These are phyloP conservation scores for Neotropicomus parvogracilis DNA, from an alignment of 1,284 basidiomycete species.

Conservation along the genomic window DNA sequence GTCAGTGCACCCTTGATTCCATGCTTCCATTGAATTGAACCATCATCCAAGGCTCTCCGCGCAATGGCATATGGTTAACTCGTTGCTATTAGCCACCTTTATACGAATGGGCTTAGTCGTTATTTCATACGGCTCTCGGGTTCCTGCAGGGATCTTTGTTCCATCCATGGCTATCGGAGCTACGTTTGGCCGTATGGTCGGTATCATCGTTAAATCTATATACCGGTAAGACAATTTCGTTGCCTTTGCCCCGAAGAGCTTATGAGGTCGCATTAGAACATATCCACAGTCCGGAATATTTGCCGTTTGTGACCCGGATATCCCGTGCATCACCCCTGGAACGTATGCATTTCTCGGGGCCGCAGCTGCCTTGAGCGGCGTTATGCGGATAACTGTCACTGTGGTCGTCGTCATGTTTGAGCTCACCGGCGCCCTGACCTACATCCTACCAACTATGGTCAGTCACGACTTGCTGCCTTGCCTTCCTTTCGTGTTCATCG, in stretches of 20 bases:
- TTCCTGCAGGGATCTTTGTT: slow-evolving; percentile 96
- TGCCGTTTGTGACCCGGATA: slow-evolving; percentile 84
- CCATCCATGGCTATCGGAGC: slow-evolving; percentile 98
- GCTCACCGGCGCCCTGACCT: slow-evolving; percentile 96
- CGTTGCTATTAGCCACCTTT: slow-evolving; percentile 87
- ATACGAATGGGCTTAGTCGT: slow-evolving; percentile 86
- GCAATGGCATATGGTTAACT: slow-evolving; percentile 95
- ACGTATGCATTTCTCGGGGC: slow-evolving; percentile 96
- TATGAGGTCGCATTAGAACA: slow-evolving; percentile 47
- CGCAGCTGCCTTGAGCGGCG: slow-evolving; percentile 90
- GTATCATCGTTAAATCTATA: slow-evolving; percentile 91
- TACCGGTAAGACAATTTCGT: slow-evolving; percentile 58
- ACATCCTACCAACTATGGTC: slow-evolving; percentile 98
- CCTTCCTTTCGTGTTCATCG: slow-evolving; percentile 1
- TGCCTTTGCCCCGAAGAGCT: neutral
- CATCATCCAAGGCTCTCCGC: slow-evolving; percentile 61
- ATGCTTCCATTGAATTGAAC: slow-evolving; percentile 14
- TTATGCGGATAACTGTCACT: slow-evolving; percentile 96
- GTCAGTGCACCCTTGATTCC: slow-evolving; percentile 48
- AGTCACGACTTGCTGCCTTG: slow-evolving; percentile 20
- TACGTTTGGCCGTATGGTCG: slow-evolving; percentile 93
- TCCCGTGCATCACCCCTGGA: slow-evolving; percentile 96
- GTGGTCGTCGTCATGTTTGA: slow-evolving; percentile 99
- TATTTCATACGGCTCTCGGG: slow-evolving; percentile 93
- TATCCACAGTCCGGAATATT: slow-evolving; percentile 85